Evolutionary conservation across 306 rosid species (phyloP).

Genomic region (Cicer pinnatifidum): DNA sequence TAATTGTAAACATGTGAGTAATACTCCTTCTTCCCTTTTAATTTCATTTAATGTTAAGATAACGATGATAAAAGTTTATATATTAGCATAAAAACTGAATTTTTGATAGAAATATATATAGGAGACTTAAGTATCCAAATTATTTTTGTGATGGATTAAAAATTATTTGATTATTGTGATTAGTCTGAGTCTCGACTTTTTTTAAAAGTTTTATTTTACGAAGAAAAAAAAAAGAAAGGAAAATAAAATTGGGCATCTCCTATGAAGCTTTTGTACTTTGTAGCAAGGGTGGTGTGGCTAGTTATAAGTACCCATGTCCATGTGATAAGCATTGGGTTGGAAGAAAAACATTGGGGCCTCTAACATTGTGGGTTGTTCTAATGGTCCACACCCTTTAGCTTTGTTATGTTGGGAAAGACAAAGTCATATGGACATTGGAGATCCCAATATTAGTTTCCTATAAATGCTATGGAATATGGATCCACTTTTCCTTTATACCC

Average conservation of each 20-base stretch:
- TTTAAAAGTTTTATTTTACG: too few relatives aligned
- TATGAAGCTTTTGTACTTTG: neutral
- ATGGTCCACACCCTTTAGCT: conserved; percentile 7
- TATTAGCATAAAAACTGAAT: too few relatives aligned
- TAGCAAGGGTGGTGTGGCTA: neutral
- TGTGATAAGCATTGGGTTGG: conserved; percentile 6
- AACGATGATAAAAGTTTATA: too few relatives aligned
- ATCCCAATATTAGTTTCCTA: neutral
- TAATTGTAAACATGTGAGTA: too few relatives aligned
- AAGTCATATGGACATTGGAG: neutral
- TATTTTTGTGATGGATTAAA: too few relatives aligned
- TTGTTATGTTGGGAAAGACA: neutral
- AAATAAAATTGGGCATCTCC: neutral
- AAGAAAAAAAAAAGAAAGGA: neutral
- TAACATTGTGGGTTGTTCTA: neutral
- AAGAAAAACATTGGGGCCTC: neutral
- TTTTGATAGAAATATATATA: too few relatives aligned
- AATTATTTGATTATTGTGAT: too few relatives aligned
- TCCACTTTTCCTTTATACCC: conserved; percentile 15
- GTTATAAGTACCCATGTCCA: neutral
- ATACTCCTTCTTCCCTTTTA: too few relatives aligned
- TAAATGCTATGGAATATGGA: neutral
- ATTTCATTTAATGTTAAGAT: too few relatives aligned
- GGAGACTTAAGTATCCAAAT: too few relatives aligned
- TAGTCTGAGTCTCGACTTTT: too few relatives aligned